Conservation (phyloP, 352 stramenopile genomes). For the Pythium sukuiense region DNA sequence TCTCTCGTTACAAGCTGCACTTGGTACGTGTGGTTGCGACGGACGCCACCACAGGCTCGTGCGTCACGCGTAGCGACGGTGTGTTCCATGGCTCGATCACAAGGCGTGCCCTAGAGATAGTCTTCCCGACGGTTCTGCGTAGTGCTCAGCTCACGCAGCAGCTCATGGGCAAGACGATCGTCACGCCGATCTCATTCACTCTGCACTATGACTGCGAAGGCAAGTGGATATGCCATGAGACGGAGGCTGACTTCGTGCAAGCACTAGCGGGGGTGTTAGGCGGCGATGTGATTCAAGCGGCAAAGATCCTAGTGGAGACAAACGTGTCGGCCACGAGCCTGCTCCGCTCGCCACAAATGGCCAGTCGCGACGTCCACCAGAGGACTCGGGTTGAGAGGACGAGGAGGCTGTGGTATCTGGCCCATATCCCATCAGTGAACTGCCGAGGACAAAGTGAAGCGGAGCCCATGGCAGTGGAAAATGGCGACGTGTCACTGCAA, state of each 20-base stretch:
- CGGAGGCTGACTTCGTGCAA: slow-evolving; percentile 1
- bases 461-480: too few relatives aligned
- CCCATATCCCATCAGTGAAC: too few relatives aligned
- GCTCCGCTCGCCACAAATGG: background rate
- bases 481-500: too few relatives aligned
- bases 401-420: too few relatives aligned
- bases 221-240: background rate
- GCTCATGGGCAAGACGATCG: background rate
- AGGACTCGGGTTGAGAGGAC: too few relatives aligned
- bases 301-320: background rate
- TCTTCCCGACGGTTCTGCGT: slow-evolving; percentile 6
- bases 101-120: background rate
- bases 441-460: too few relatives aligned
- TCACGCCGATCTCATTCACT: background rate
- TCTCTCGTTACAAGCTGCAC: background rate
- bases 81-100: slow-evolving; percentile 2
- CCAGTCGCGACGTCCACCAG: too few relatives aligned
- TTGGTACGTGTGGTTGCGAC: background rate
- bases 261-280: background rate
- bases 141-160: background rate
- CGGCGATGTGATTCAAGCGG: background rate
- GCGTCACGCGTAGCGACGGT: slow-evolving; percentile 8
- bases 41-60: background rate
- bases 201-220: slow-evolving; percentile 3
- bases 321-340: background rate